phyloP scores from a whole-genome alignment of 805 yeast species.

The Candida railenensis region DNA sequence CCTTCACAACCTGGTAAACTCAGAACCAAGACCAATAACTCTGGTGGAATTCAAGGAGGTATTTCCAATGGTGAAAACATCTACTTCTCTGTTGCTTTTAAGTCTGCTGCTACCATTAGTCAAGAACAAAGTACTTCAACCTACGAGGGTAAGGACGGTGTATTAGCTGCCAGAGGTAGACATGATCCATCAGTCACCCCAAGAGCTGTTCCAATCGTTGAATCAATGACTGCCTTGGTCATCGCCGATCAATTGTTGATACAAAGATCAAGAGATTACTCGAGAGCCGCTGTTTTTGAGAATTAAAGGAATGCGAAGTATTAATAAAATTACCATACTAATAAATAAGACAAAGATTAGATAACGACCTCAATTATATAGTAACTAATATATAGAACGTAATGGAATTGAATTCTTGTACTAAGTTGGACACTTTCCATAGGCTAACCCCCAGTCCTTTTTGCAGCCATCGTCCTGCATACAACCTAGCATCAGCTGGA shows the following conservation, averaged over 20 bases:
- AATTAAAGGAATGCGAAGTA: neutral
- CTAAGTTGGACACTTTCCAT: neutral
- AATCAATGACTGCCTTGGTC: conserved; percentile 96
- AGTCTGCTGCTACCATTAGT: conserved; percentile 96
- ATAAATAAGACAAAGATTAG: too few relatives aligned
- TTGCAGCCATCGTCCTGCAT: conserved; percentile 2
- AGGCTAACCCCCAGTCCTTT: too few relatives aligned
- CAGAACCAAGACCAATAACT: conserved; percentile 85
- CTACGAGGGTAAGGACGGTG: conserved; percentile 85
- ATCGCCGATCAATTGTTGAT: conserved; percentile 81
- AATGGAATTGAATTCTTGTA: too few relatives aligned
- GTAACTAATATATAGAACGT: neutral
- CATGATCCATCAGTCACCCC: conserved; percentile 99
- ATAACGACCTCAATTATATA: too few relatives aligned
- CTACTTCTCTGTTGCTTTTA: conserved; percentile 93
- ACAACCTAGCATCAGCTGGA: neutral
- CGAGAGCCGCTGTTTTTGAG: conserved; percentile 8
- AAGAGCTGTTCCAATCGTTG: conserved; percentile 97
- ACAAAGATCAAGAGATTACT: conserved; percentile 75
- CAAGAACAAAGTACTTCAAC: conserved; percentile 88
- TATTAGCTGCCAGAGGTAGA: conserved; percentile 93
- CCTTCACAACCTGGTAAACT: conserved; percentile 61
- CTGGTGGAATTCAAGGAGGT: conserved; percentile 99
- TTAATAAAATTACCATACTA: neutral
- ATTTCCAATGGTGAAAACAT: conserved; percentile 94